Evolutionary conservation across 1,284 basidiomycete genomes (phyloP).

Genomic region (Ustilago shanxiensis): DNA sequence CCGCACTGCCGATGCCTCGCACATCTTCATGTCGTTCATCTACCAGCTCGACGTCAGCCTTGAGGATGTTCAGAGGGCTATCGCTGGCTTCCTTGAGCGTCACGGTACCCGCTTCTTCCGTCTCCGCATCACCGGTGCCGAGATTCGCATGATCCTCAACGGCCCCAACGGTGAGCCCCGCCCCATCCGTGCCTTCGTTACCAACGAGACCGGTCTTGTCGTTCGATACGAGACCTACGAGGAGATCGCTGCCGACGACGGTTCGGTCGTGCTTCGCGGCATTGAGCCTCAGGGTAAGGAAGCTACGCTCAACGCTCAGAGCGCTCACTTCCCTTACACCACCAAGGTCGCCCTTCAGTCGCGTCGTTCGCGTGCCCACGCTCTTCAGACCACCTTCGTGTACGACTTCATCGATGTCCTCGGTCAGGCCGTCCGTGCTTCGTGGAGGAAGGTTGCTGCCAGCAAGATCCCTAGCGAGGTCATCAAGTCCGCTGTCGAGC

Average conservation of each 20-base stretch:
- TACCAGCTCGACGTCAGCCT: constrained; percentile 95
- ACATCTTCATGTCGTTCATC: constrained; percentile 87
- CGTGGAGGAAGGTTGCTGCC: constrained; percentile 83
- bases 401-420: constrained; percentile 99
- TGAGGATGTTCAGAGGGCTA: constrained; percentile 93
- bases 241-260: constrained; percentile 95
- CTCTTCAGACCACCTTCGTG: constrained; percentile 97
- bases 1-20: constrained; percentile 67
- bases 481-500: constrained; percentile 74
- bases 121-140: constrained; percentile 95
- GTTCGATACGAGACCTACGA: constrained; percentile 99
- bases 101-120: constrained; percentile 95
- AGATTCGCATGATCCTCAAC: constrained; percentile 94
- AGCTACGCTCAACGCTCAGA: constrained; percentile 60
- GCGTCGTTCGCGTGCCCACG: constrained; percentile 98
- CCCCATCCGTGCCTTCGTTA: constrained; percentile 95
- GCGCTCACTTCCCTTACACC: constrained; percentile 77
- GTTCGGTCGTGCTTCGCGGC: constrained; percentile 91
- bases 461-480: constrained; percentile 57
- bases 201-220: constrained; percentile 98
- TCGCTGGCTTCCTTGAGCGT: constrained; percentile 97
- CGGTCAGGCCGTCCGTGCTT: constrained; percentile 92
- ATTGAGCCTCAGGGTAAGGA: constrained; percentile 50
- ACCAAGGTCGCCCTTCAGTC: constrained; percentile 99
- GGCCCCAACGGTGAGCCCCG: constrained; percentile 87